Conservation (phyloP, 23 red algal species). For the Cyanidiococcus yangmingshanensis region DNA sequence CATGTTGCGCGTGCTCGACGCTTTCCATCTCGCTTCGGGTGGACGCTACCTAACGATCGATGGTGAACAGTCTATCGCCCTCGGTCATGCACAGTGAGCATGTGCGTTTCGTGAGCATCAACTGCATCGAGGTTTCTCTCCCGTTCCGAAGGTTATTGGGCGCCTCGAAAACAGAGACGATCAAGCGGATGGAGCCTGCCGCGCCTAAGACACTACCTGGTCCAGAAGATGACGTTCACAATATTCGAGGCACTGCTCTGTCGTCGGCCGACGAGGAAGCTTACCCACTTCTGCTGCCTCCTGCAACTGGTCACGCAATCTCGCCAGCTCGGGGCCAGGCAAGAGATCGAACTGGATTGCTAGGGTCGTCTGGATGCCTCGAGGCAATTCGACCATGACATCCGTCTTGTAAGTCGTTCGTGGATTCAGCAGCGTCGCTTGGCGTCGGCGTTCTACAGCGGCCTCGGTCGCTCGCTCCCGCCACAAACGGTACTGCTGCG, state of each 20-base stretch:
- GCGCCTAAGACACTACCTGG: background rate
- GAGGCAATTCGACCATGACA: background rate
- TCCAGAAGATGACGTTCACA: background rate
- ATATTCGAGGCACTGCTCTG: background rate
- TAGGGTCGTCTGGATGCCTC: background rate
- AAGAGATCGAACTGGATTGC: background rate
- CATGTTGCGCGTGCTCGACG: too few species aligned
- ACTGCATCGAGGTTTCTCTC: too few species aligned
- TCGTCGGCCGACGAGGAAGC: background rate
- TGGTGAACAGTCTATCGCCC: too few species aligned
- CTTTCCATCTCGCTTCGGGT: too few species aligned
- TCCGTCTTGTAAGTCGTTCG: background rate
- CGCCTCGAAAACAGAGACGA: too few species aligned
- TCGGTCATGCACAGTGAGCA: too few species aligned
- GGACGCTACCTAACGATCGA: too few species aligned
- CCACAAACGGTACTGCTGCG: background rate
- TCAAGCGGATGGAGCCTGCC: too few species aligned
- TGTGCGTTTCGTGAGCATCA: too few species aligned
- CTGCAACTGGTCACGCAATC: background rate
- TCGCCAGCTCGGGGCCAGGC: constrained; percentile 2
- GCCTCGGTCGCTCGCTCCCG: background rate
- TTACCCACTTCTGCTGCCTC: background rate
- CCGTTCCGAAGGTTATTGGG: too few species aligned
- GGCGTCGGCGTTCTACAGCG: background rate
- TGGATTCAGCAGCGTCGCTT: background rate